A percentile compares a stretch with the other conserved stretches of the same genome.
phyloP scores from a whole-genome alignment of 495 filamentous ascomycete species.

The Xylaria curta region DNA sequence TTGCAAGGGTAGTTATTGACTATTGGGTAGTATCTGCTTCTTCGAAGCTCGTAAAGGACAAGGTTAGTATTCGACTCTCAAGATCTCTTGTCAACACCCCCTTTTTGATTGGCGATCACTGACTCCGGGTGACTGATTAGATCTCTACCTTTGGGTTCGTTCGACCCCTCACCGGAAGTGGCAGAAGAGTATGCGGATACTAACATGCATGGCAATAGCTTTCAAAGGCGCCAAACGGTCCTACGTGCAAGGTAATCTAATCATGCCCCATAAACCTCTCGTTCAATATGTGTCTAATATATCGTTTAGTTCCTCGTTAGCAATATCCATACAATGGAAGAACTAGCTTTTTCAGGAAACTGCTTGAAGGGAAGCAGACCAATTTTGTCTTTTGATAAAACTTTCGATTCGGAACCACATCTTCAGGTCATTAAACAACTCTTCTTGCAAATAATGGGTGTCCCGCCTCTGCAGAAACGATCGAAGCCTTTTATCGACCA shows the following conservation, averaged over 20 bases:
- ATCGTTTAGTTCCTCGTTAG: slow-evolving; percentile 40
- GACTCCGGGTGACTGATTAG: not conserved
- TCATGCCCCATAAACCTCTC: not conserved
- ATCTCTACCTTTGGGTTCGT: slow-evolving; percentile 31
- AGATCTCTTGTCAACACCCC: not conserved
- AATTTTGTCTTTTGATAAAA: slow-evolving; percentile 87
- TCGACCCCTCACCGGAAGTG: not conserved
- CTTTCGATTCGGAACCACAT: slow-evolving; percentile 78
- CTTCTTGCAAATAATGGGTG: slow-evolving; percentile 89
- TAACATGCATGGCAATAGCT: slow-evolving; percentile 65
- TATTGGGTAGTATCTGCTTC: slow-evolving; percentile 69
- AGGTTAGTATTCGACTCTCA: slow-evolving; percentile 69
- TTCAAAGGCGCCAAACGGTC: slow-evolving; percentile 92
- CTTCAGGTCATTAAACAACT: slow-evolving; percentile 82
- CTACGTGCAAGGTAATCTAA: slow-evolving; percentile 55
- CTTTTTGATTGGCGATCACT: not conserved
- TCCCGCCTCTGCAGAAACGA: slow-evolving; percentile 84
- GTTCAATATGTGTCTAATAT: slow-evolving; percentile 4
- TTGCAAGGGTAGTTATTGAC: slow-evolving; percentile 5
- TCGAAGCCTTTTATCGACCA: slow-evolving; percentile 97
- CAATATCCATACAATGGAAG: slow-evolving; percentile 60
- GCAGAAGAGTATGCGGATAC: not conserved
- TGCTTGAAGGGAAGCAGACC: slow-evolving; percentile 95
- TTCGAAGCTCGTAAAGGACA: slow-evolving; percentile 95
- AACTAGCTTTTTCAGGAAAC: slow-evolving; percentile 96